Evolutionary conservation across 257 asterid species (phyloP), one percentile per base, ranked within the genome.

Genomic region (Misopates orontium): DNA sequence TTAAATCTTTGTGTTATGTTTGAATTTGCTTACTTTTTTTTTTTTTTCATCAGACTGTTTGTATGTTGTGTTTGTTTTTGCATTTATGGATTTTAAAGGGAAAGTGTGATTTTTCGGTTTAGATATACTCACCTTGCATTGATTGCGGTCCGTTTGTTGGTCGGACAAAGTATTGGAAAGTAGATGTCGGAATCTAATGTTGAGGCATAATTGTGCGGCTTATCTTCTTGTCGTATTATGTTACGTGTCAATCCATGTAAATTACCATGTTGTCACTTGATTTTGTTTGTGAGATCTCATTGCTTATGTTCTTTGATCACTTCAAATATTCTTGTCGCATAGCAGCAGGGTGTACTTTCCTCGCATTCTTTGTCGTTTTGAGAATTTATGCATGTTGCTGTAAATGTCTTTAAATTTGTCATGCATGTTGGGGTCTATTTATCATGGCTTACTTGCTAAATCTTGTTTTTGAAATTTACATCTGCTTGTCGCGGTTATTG

Each of bases 91-190:
- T 5, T 1, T 36, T 4, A 9, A 36, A 3, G 8, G 6, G 42
- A 36, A 36, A 3, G 42, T 36, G 1, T 36, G 42, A 9, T 36
- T 36, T 36, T 36, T 36, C 8, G 36, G 42, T 36, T 36, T 1
- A 36, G 1, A 3, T 4, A 3, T 36, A 3, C 10, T 36, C 42
- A 9, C 52, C 32, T 25, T 40, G 13, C 59, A 28, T 59, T 71
- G 59, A 68, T 56, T 32, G 31, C 10, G 17, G 6, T 15, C 13
- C 7, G 22, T 20, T 44, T 28, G 54, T 66, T 59, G 25, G 60
- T 66, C 62, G 60, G 73, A 65, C n/a, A 14, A 41, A 18, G 45
- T 71, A 53, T 62, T 21, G 31, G 55, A 19, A 47, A 47, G 42
- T 40, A 40, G 36, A 28, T 28, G 7, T 28, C 3, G 36, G 7